Conservation (phyloP, 2,329 filamentous ascomycete species). For the Fonsecaea nubica region DNA sequence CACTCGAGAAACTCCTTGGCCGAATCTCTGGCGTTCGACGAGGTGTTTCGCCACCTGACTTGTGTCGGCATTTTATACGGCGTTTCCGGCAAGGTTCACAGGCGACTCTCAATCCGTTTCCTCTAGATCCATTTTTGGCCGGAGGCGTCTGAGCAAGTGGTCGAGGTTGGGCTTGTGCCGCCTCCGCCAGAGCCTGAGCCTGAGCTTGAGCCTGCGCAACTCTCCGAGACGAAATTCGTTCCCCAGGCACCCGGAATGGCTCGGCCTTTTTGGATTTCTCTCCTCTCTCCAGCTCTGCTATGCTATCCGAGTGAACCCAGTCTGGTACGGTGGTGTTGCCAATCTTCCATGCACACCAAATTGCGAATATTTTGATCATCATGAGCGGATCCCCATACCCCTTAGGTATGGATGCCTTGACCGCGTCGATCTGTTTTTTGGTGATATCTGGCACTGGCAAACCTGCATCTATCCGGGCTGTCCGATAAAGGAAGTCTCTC, state of each 20-base stretch:
- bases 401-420: slow-evolving; percentile 69
- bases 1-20: slow-evolving; percentile 35
- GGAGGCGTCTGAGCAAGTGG: slow-evolving; percentile 7
- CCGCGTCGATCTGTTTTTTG: slow-evolving; percentile 63
- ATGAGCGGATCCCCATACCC: slow-evolving; percentile 66
- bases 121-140: slow-evolving; percentile 60
- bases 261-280: slow-evolving; percentile 39
- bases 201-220: slow-evolving; percentile 41
- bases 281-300: slow-evolving; percentile 45
- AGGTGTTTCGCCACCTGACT: slow-evolving; percentile 55
- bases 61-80: slow-evolving; percentile 68
- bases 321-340: slow-evolving; percentile 67
- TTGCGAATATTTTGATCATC: slow-evolving; percentile 64
- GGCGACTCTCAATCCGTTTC: slow-evolving; percentile 49
- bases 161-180: background rate
- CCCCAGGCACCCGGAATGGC: slow-evolving; percentile 38
- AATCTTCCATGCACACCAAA: slow-evolving; percentile 72
- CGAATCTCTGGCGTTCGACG: slow-evolving; percentile 45
- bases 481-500: slow-evolving; percentile 66
- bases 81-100: slow-evolving; percentile 69
- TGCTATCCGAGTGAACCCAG: slow-evolving; percentile 66
- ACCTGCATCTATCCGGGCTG: slow-evolving; percentile 66
- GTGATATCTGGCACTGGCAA: slow-evolving; percentile 66
- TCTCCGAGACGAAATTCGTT: slow-evolving; percentile 53
- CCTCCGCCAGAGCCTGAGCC: slow-evolving; percentile 16